Conservation (phyloP, 2,329 filamentous ascomycete genomes). For the Verticillium longisporum region DNA sequence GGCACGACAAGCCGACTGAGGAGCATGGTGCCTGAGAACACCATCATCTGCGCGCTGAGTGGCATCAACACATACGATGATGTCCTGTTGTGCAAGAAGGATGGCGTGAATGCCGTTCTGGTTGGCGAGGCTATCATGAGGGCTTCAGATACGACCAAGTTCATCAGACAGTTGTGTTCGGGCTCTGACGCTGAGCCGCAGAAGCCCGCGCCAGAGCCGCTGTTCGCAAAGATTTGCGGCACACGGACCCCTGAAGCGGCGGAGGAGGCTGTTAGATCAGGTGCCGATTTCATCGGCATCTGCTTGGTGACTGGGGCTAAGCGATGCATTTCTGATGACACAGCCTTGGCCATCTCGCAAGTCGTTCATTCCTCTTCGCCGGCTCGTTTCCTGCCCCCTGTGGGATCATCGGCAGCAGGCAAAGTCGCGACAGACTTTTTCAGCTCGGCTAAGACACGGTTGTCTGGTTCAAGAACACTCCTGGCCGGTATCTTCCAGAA, state of each 20-base stretch:
- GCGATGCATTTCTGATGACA: conserved; percentile 71
- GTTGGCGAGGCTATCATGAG: conserved; percentile 97
- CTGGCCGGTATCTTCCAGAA: conserved; percentile 93
- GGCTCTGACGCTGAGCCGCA: conserved; percentile 31
- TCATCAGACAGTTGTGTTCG: conserved; percentile 79
- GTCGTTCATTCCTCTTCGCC: conserved; percentile 64
- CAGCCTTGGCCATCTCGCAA: conserved; percentile 72
- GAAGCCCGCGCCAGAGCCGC: conserved; percentile 29
- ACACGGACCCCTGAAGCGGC: conserved; percentile 80
- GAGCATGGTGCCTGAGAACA: conserved; percentile 76
- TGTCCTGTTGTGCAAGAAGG: conserved; percentile 78
- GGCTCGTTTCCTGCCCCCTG: conserved; percentile 23
- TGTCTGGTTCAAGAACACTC: conserved; percentile 56
- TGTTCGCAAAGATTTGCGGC: conserved; percentile 92
- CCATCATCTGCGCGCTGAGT: conserved; percentile 87
- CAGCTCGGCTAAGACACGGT: conserved; percentile 37
- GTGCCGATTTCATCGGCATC: conserved; percentile 89
- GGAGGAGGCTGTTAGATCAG: conserved; percentile 70
- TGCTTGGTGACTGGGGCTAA: conserved; percentile 79
- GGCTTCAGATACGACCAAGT: conserved; percentile 71
- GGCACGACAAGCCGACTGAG: conserved; percentile 85
- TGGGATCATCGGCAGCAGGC: conserved; percentile 4
- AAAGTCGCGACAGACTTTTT: conserved; percentile 61
- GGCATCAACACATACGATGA: conserved; percentile 87
- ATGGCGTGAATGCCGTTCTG: conserved; percentile 86